Conservation (phyloP, 208 protist species). For the Willaertia magna region DNA sequence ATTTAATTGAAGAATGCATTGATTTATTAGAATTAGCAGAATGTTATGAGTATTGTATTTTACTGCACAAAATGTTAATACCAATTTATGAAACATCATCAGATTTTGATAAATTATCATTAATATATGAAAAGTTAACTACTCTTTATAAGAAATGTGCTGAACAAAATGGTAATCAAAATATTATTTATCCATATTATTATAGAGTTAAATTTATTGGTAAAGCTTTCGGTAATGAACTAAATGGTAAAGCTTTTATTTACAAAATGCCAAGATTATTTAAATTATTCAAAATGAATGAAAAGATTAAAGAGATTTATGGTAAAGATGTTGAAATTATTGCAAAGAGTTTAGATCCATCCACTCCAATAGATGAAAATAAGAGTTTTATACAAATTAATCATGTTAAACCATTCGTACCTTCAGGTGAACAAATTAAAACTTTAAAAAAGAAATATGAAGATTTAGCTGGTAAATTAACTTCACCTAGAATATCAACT, state of each 20-base stretch:
- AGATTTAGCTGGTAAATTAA: not conserved
- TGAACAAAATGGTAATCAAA: not conserved
- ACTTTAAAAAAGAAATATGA: not conserved
- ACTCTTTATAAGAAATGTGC: not conserved
- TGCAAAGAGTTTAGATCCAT: not conserved
- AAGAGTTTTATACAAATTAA: not conserved
- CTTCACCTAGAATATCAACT: not conserved
- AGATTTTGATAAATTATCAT: not conserved
- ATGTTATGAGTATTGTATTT: not conserved
- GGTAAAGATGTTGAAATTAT: not conserved
- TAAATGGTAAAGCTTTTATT: not conserved
- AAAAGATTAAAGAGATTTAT: not conserved
- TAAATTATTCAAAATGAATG: not conserved
- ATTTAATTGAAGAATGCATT: not conserved
- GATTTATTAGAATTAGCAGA: not conserved
- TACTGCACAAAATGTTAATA: not conserved
- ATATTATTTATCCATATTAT: not conserved
- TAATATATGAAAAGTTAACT: not conserved
- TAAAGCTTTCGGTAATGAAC: not conserved
- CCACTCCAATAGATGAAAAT: not conserved
- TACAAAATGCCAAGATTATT: constrained; percentile 1
- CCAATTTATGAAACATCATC: not conserved
- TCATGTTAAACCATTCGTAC: not conserved
- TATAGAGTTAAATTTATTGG: constrained; percentile 1
- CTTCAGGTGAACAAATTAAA: not conserved